Percentiles rank a stretch among this genome's conserved stretches.
phyloP scores from a whole-genome alignment of 805 yeast genomes.

The Candida cerambycidarum region DNA sequence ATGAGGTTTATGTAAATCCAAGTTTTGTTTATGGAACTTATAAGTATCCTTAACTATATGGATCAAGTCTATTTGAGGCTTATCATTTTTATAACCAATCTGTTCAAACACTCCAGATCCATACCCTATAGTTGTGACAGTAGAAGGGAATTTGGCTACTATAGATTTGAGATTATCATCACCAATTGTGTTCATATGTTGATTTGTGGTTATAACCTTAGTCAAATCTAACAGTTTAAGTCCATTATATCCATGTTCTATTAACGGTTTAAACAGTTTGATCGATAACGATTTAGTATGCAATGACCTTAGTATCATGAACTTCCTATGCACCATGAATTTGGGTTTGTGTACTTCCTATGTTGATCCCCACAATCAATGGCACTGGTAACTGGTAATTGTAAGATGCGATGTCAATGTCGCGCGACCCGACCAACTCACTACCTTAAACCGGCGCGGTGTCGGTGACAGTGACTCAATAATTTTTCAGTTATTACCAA shows the following conservation, averaged over 20 bases:
- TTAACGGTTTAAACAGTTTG: neutral
- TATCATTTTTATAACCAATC: conserved; percentile 29
- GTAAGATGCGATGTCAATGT: no score
- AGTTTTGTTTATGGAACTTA: conserved; percentile 75
- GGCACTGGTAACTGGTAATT: no score
- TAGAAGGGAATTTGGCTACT: conserved; percentile 45
- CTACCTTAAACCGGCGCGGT: no score
- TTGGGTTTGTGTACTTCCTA: no score
- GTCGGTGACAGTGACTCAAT: no score
- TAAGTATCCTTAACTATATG: conserved; percentile 74
- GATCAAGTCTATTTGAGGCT: conserved; percentile 83
- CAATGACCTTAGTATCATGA: no score
- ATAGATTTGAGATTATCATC: conserved; percentile 45
- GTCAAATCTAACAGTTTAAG: no score
- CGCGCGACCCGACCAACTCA: no score
- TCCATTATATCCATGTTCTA: conserved; percentile 6
- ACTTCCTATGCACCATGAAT: no score
- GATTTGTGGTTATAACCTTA: conserved; percentile 51
- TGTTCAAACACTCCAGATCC: conserved; percentile 94
- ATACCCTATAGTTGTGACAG: conserved; percentile 59
- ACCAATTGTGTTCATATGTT: conserved; percentile 43
- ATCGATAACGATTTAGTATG: neutral
- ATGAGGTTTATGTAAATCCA: conserved; percentile 67
- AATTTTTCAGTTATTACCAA: neutral
- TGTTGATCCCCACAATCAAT: no score